These are phyloP conservation scores for Cicer chorassanicum DNA, from an alignment of 306 rosid species.

Conservation along the genomic window DNA sequence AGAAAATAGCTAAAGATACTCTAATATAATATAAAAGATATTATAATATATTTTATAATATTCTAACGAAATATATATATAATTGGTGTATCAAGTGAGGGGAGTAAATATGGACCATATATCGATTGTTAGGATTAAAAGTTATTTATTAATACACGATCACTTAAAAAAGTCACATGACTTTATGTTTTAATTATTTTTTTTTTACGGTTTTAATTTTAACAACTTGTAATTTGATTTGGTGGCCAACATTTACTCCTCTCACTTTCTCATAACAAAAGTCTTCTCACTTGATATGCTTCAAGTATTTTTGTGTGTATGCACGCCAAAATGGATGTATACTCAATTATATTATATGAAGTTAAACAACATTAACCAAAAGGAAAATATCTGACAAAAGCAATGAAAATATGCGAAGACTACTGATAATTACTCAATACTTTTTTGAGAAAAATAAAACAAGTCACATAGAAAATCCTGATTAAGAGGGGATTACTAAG, in stretches of 20 bases:
- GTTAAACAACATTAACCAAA: background rate
- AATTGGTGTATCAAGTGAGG: background rate
- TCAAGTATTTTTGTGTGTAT: background rate
- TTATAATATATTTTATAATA: too few relatives aligned
- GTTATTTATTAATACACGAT: background rate
- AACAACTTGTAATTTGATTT: background rate
- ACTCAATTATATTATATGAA: conserved; percentile 29
- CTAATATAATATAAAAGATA: too few relatives aligned
- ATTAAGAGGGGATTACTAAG: background rate
- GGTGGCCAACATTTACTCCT: background rate
- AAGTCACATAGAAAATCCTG: conserved; percentile 2
- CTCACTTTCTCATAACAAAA: conserved; percentile 9
- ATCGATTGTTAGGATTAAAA: background rate
- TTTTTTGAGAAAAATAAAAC: background rate
- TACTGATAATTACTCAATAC: background rate
- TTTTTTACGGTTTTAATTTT: background rate
- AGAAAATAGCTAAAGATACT: too few relatives aligned
- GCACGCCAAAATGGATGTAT: conserved; percentile 18
- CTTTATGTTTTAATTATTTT: background rate
- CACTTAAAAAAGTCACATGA: background rate
- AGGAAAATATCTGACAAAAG: conserved; percentile 13
- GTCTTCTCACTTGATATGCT: background rate
- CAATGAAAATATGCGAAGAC: conserved; percentile 6
- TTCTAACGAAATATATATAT: too few relatives aligned
- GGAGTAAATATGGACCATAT: background rate